Evolutionary conservation across 805 yeast species (phyloP).

Genomic region (Metschnikowia arizonensis): DNA sequence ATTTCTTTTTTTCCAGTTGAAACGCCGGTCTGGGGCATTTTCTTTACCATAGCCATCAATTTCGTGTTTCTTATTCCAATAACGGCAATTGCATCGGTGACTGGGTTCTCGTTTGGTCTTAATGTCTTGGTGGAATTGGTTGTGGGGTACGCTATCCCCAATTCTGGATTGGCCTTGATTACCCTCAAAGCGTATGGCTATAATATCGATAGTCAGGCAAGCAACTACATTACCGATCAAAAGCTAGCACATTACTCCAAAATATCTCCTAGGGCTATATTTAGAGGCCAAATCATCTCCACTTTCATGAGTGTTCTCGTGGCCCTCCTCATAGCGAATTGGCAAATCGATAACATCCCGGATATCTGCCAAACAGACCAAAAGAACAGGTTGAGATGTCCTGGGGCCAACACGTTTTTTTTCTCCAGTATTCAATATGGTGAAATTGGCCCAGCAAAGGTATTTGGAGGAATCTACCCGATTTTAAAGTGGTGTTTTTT

Average conservation of each 20-base stretch:
- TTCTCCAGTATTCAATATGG: constrained; percentile 54
- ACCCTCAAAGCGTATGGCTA: constrained; percentile 49
- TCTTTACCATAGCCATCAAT: constrained; percentile 54
- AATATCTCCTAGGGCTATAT: constrained; percentile 25
- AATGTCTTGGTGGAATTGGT: constrained; percentile 62
- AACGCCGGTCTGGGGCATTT: constrained; percentile 61
- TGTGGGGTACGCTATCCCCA: constrained; percentile 63
- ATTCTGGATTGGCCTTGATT: constrained; percentile 60
- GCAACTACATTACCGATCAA: constrained; percentile 41
- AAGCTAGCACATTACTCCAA: constrained; percentile 27
- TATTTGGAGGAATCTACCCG: constrained; percentile 53
- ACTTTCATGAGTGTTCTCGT: constrained; percentile 33
- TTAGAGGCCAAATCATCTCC: constrained; percentile 38
- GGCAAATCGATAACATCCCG: constrained; percentile 36
- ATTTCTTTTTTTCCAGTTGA: constrained; percentile 48
- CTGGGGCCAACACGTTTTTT: constrained; percentile 47
- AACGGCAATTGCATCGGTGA: constrained; percentile 57
- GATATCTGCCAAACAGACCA: constrained; percentile 36
- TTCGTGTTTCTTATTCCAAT: constrained; percentile 56
- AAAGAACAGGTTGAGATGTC: constrained; percentile 35
- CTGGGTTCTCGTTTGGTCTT: constrained; percentile 56
- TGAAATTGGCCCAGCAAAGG: constrained; percentile 55
- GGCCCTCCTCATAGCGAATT: constrained; percentile 35
- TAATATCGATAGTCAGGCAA: constrained; percentile 62
- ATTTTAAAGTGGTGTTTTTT: constrained; percentile 56